Evolutionary conservation across 345 rosid species (phyloP).

Genomic region (Euclidium syriacum): DNA sequence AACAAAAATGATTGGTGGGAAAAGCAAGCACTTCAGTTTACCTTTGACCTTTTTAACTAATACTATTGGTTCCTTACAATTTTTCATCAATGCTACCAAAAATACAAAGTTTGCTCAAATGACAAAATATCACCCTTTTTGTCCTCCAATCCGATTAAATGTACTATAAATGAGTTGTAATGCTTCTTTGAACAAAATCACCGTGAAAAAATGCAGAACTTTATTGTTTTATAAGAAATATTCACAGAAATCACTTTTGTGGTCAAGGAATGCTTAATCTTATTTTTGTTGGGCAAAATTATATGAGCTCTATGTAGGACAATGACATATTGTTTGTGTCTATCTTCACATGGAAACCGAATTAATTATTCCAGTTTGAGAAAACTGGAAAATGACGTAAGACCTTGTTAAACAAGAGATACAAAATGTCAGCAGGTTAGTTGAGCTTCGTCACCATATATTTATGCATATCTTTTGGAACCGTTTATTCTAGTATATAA

Average conservation of each 20-base stretch:
- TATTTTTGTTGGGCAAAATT: background rate
- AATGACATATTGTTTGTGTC: background rate
- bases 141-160: background rate
- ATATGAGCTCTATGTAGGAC: background rate
- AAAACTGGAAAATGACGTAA: background rate
- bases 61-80: background rate
- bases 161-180: background rate
- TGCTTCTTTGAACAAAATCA: background rate
- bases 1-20: too few relatives aligned
- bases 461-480: slow-evolving; percentile 17
- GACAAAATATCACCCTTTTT: background rate
- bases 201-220: too few relatives aligned
- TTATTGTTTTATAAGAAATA: too few relatives aligned
- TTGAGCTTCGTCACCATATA: slow-evolving; percentile 21
- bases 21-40: background rate
- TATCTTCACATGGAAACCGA: background rate
- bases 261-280: background rate
- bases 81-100: background rate
- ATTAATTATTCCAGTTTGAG: background rate
- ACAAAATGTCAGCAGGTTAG: slow-evolving; percentile 8
- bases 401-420: slow-evolving; percentile 4
- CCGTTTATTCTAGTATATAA: too few relatives aligned
- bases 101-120: background rate
- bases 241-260: background rate
- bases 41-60: background rate